Evolutionary conservation across 805 yeast genomes (phyloP).

Genomic region (Kregervanrija pseudodelftensis): DNA sequence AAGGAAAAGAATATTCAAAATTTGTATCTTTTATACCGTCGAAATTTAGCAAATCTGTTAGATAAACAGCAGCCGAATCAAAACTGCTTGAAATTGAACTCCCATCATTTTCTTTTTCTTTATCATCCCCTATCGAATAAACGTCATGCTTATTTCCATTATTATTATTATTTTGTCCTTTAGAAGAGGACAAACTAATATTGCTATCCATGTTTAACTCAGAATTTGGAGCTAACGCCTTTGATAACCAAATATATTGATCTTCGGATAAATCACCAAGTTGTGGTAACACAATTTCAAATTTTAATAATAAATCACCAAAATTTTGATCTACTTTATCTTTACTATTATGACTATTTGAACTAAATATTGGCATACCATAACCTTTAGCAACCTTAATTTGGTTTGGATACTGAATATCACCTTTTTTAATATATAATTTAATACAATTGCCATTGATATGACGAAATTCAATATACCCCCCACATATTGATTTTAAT

Average conservation of each 20-base stretch:
- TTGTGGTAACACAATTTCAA: constrained; percentile 52
- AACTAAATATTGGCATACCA: constrained; percentile 54
- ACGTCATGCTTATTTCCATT: not conserved
- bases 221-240: constrained; percentile 12
- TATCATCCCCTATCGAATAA: not conserved
- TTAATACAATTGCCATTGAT: constrained; percentile 30
- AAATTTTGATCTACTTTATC: constrained; percentile 2
- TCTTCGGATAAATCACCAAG: constrained; percentile 35
- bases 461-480: constrained; percentile 25
- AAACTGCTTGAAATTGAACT: too few relatives aligned
- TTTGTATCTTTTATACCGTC: too few relatives aligned
- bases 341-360: not conserved
- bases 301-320: constrained; percentile 56
- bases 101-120: not conserved
- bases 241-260: constrained; percentile 13
- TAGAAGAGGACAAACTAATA: too few relatives aligned
- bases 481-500: constrained; percentile 22
- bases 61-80: too few relatives aligned
- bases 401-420: constrained; percentile 42
- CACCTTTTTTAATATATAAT: constrained; percentile 41
- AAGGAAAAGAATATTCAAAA: too few relatives aligned
- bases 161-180: not conserved
- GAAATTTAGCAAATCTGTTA: too few relatives aligned
- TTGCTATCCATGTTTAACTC: too few relatives aligned
- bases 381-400: constrained; percentile 32